Base-by-base conservation (phyloP, 2,329 filamentous ascomycete species). In the Xylariales sp. region DNA sequence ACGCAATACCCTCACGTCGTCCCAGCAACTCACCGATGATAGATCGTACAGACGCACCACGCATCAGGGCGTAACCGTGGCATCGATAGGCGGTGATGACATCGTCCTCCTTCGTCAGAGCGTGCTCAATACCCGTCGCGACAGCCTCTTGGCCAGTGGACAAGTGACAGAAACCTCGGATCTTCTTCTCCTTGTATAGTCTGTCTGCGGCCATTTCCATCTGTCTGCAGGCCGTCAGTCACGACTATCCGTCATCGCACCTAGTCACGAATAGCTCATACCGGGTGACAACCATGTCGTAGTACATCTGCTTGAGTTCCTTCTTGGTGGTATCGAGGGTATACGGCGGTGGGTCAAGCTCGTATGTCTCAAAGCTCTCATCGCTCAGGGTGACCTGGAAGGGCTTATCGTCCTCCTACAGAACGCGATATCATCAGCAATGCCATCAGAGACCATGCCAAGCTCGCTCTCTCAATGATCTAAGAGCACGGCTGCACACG, bases 101-200 rank as follows among this genome's bases (percentile, higher is more conserved):
- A 63, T 95, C 88, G 75, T 98, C 93, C 54, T 84, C 71, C 70
- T 88, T 89, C 59, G 82, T 87, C 63, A 98, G 86, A 53, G 90
- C 90, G 66, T 95, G 88, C 74, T 98, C 93, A 61, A 98, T 97
- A 64, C 93, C 93, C 56, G 90, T 84, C 45, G 93, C 89, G 53
- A 98, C 93, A 52, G 93, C 93, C 78, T 98, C 93, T 73, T 98
- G 93, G 50, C 93, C 93, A 46, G 86, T 95, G 45, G 93, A 97
- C 69, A 98, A 73, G 74, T 98, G 93, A 75, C 93, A 98, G 86
- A 98, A 98, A 73, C 93, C 93, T 59, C 93, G 87, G 59, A 98
- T 97, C 80, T 98, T 97, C 85, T 98, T 98, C 78, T 97, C 93
- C 78, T 98, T 98, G 87, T 98, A 98, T 61, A 98, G 77, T 65